Conservation (phyloP, 208 protist species). For the Crithidia bombi region DNA sequence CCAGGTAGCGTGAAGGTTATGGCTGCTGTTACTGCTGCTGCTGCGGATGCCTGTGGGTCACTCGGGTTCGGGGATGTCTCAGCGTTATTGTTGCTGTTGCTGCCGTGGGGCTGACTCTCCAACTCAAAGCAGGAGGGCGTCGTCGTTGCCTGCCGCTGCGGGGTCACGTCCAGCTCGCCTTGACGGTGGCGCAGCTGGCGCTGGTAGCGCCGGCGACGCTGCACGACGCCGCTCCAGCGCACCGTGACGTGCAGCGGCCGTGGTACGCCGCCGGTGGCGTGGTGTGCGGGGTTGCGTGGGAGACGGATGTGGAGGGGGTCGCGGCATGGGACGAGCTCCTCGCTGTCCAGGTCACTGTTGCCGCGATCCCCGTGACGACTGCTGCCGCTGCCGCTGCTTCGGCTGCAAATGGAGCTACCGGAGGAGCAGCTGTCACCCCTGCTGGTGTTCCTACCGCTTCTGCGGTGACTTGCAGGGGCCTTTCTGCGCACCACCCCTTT, state of each 20-base stretch:
- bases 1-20: background rate
- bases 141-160: constrained; percentile 6
- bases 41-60: background rate
- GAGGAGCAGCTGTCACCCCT: background rate
- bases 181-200: constrained; percentile 3
- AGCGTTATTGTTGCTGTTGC: background rate
- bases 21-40: background rate
- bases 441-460: background rate
- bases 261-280: constrained; percentile 3
- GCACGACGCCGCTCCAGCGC: constrained; percentile 28
- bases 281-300: background rate
- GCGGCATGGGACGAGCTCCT: background rate
- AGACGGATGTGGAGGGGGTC: constrained; percentile 22
- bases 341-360: constrained; percentile 14
- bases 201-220: constrained; percentile 19
- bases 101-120: background rate
- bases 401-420: background rate
- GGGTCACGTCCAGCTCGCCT: background rate
- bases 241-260: constrained; percentile 22
- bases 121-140: constrained; percentile 3
- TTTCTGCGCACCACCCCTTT: too few species aligned
- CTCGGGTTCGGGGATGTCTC: background rate
- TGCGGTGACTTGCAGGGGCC: background rate
- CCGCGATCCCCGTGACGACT: background rate
- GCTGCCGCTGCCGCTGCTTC: background rate